phyloP scores from a whole-genome alignment of 352 stramenopile genomes.

The Phytophthora boehmeriae region DNA sequence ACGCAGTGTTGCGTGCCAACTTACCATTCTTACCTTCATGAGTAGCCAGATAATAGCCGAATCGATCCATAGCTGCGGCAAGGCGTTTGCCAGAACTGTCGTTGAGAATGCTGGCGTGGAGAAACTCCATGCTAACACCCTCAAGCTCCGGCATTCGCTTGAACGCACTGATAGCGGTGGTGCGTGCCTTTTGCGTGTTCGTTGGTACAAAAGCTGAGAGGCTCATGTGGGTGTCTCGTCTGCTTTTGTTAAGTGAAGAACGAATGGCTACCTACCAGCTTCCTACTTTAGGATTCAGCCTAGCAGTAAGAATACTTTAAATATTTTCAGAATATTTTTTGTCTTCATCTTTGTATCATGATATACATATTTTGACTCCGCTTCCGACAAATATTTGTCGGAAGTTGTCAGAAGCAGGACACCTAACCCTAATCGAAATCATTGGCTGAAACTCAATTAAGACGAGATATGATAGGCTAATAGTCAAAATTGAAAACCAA shows the following conservation, averaged over 20 bases:
- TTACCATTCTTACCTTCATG: constrained; percentile 15
- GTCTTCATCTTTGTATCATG: neutral
- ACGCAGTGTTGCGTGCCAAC: constrained; percentile 10
- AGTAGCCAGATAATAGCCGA: constrained; percentile 6
- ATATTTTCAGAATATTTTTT: constrained; percentile 11
- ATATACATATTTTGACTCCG: constrained; percentile 5
- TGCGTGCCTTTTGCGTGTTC: constrained; percentile 6
- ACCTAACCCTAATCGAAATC: constrained; percentile 28
- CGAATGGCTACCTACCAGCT: neutral
- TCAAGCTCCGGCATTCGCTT: no score
- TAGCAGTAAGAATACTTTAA: constrained; percentile 1
- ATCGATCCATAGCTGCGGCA: constrained; percentile 6
- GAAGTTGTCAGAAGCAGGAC: neutral
- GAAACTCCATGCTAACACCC: constrained; percentile 4
- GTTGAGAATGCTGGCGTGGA: constrained; percentile 5
- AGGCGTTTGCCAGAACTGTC: constrained; percentile 2
- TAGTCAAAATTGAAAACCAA: constrained; percentile 5
- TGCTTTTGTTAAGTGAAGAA: neutral
- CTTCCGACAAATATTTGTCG: constrained; percentile 13
- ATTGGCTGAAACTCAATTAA: constrained; percentile 28
- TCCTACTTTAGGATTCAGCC: neutral
- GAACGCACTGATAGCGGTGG: constrained; percentile 7
- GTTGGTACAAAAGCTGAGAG: constrained; percentile 4
- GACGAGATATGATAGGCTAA: constrained; percentile 1
- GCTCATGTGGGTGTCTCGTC: neutral